phyloP scores from a whole-genome alignment of 176 grass and related monocot genomes.

The Oryza meyeriana region DNA sequence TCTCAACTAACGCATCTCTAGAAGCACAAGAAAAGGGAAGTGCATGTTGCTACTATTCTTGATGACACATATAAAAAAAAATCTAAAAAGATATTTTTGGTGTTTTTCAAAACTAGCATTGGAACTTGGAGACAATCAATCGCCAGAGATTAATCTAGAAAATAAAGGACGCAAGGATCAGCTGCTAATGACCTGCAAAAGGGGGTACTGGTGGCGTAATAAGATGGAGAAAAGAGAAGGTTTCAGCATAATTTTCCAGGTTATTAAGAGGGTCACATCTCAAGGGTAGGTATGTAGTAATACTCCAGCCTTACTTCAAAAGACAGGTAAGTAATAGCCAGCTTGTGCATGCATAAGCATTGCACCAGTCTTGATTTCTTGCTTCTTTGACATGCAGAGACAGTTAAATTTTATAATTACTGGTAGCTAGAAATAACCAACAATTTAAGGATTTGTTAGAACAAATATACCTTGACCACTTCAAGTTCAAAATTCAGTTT shows the following conservation, averaged over 20 bases:
- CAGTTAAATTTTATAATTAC: not conserved
- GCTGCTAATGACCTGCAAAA: conserved; percentile 17
- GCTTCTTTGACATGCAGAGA: not conserved
- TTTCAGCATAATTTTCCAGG: conserved; percentile 28
- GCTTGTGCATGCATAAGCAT: conserved; percentile 30
- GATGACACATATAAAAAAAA: not conserved
- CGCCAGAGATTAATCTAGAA: not conserved
- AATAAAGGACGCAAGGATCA: not conserved
- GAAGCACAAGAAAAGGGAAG: not conserved
- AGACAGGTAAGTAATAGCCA: conserved; percentile 22
- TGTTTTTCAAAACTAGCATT: not conserved
- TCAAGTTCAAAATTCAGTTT: not conserved
- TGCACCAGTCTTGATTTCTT: conserved; percentile 2
- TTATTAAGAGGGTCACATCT: conserved; percentile 52
- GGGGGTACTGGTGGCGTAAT: conserved; percentile 24
- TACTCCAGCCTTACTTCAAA: conserved; percentile 16
- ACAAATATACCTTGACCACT: conserved; percentile 15
- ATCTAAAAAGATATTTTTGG: not conserved
- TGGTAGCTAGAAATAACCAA: not conserved
- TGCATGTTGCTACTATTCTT: not conserved
- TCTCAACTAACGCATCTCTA: not conserved
- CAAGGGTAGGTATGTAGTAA: conserved; percentile 27
- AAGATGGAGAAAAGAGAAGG: conserved; percentile 17
- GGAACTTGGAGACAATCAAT: not conserved
- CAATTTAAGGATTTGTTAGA: not conserved